Evolutionary conservation across 306 rosid species (phyloP).

Genomic region (Acacia acuminata): DNA sequence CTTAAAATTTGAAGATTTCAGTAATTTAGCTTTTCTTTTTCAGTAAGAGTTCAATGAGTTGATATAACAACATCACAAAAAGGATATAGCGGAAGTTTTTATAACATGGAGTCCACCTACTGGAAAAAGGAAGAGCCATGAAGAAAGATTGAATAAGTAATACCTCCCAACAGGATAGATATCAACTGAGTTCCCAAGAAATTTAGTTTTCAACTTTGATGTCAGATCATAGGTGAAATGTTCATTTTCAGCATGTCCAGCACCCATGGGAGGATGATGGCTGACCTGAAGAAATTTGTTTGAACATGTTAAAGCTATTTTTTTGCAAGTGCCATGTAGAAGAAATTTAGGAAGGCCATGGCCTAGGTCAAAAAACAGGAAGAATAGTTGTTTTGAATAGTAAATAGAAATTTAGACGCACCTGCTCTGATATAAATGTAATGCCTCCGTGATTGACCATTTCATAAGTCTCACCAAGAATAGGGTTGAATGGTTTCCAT

Average conservation of each 20-base stretch:
- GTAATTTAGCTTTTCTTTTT: not conserved
- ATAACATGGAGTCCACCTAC: not conserved
- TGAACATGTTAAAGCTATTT: constrained; percentile 7
- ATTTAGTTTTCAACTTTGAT: constrained; percentile 92
- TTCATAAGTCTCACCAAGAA: constrained; percentile 99
- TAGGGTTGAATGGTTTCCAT: constrained; percentile 99
- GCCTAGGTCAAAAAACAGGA: not conserved
- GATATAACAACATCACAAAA: not conserved
- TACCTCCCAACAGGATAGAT: constrained; percentile 96
- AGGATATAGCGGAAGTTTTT: not conserved
- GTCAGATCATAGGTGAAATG: constrained; percentile 87
- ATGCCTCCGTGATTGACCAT: constrained; percentile 76
- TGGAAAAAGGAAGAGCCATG: not conserved
- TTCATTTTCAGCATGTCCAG: constrained; percentile 94
- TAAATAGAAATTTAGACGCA: constrained; percentile 26
- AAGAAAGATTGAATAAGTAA: constrained; percentile 19
- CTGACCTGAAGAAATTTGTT: constrained; percentile 63
- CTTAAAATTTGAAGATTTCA: not conserved
- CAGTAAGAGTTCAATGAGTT: constrained; percentile 7
- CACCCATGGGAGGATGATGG: constrained; percentile 99
- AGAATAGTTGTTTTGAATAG: constrained; percentile 9
- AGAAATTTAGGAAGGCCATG: not conserved
- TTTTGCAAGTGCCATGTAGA: constrained; percentile 7
- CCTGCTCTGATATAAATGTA: constrained; percentile 91
- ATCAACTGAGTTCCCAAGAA: constrained; percentile 85